Evolutionary conservation across 768 basidiomycete species (phyloP), one percentile per base, ranked within the genome.

Genomic region (Clitopilus hobsonii): DNA sequence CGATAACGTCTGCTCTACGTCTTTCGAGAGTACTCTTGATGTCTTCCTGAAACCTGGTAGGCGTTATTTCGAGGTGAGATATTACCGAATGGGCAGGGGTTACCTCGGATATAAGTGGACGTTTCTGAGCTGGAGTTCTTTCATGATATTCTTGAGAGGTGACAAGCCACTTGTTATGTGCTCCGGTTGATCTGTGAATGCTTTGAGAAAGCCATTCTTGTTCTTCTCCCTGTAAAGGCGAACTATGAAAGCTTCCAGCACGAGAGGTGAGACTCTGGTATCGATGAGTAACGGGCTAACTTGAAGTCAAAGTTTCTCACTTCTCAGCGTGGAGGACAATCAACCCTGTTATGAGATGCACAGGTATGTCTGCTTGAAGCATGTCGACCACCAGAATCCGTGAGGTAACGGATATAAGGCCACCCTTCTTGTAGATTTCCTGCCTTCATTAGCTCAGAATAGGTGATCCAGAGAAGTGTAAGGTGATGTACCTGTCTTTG

Each of bases 181-280:
- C 67, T 98, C 97, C 3, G 96, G 94, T 63, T 98, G 90, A 68
- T 98, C 97, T 1, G 94, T 92, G 65, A 99, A 97, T 0, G 94
- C 97, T 69, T 99, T 98, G 60, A 98, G 74, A 69, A 98, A 99
- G 1, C 96, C 96, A 1, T 76, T 77, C 66, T 80, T 83, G 73
- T 98, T 99, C 72, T 88, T 85, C 69, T 97, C 88, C 38, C 96
- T 83, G 66, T 88, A 98, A 2, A 97, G 74, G 2, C 95, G 84
- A 49, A 94, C 88, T 30, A 98, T 91, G 72, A 98, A 99, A 0
- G 94, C 92, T 66, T 98, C 96, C 48, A 88, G 74, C 23, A 86
- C 89, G 0, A 93, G 78, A 1, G 91, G 81, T 0, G 89, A 91
- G 10, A 96, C 89, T 67, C 95, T 94, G 62, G 24, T 49, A 8